Conservation (phyloP, 192 early-diverging fungal species). For the Haplosporangium gracile region DNA sequence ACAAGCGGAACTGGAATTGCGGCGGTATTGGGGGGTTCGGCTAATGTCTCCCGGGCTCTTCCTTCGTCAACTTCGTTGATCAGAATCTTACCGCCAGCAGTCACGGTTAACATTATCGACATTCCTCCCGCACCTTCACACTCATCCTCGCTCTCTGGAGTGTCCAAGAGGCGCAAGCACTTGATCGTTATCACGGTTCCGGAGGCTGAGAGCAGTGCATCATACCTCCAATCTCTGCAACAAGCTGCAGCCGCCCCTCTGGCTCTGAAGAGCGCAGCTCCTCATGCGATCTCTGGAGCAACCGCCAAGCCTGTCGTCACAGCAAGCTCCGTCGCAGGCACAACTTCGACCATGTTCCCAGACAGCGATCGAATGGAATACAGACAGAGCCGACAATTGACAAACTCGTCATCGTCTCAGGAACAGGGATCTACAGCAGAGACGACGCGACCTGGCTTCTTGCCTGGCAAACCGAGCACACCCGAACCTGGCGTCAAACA, state of each 20-base stretch:
- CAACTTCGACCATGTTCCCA: constrained; percentile 32
- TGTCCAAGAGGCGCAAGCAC: constrained; percentile 44
- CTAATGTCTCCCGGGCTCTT: constrained; percentile 33
- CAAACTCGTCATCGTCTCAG: neutral
- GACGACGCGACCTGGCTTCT: neutral
- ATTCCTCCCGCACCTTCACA: constrained; percentile 54
- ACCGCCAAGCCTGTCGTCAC: constrained; percentile 47
- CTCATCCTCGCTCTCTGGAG: constrained; percentile 53
- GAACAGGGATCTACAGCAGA: constrained; percentile 14
- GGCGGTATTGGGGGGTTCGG: constrained; percentile 37
- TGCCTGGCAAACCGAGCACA: constrained; percentile 1
- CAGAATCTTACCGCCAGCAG: constrained; percentile 43
- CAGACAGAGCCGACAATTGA: neutral
- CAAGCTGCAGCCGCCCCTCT: neutral
- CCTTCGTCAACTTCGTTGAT: constrained; percentile 50
- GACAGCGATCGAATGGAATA: constrained; percentile 9
- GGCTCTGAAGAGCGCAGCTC: neutral
- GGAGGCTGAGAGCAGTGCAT: constrained; percentile 33
- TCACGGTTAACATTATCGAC: constrained; percentile 41
- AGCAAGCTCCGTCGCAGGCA: constrained; percentile 13
- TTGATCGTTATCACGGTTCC: constrained; percentile 47
- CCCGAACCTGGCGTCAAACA: neutral
- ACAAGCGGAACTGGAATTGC: constrained; percentile 47
- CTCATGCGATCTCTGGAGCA: constrained; percentile 22
- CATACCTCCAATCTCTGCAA: constrained; percentile 28